Base-by-base conservation (phyloP, 495 filamentous ascomycete species). In the Annulohypoxylon bovei region DNA sequence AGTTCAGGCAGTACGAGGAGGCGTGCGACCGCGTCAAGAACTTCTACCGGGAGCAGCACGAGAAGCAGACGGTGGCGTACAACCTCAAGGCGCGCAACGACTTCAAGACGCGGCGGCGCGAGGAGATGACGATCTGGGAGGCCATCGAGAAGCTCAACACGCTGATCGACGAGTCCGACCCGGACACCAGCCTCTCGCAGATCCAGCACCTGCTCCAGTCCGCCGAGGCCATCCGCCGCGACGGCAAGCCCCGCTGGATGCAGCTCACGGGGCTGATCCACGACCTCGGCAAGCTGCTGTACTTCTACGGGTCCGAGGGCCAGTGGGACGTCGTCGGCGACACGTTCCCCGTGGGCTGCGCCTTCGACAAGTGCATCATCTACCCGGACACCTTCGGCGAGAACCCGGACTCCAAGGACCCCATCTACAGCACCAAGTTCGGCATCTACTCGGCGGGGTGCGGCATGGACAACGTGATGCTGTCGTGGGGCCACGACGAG, bases 251-350 rank as follows among this genome's bases (percentile, higher is more conserved):
- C 5, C 85, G 92, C 33, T 97, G 93, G 93, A 95, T 96, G 91
- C 93, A 96, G 78, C 80, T 96, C 20, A 91, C 89, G 0, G 93
- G 93, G 0, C 85, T 96, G n/a, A 91, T 97, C 69, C 93, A 97
- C 78, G 93, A 96, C 68, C 84, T 96, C 12, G 93, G 93, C 68
- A 97, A 96, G 80, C 85, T 96, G 14, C 87, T 96, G 32, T 95
- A 88, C 84, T 94, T 95, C 81, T 92, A 89, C 78, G 90, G 87
- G 54, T 92, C 90, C 8, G 79, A 90, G 62, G 93, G 93, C 49
- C 93, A 97, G 77, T 96, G 93, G 93, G 93, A 95, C 73, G 92
- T 96, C 12, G 93, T 97, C 9, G 93, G 93, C 14, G 93, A 97
- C 73, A 95, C 92, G 0, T 96, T 96, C 81, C 93, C 93, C 30